Evolutionary conservation across 2,329 filamentous ascomycete genomes (phyloP), one percentile per base, ranked within the genome.

Genomic region (Decorospora gaudefroyi): DNA sequence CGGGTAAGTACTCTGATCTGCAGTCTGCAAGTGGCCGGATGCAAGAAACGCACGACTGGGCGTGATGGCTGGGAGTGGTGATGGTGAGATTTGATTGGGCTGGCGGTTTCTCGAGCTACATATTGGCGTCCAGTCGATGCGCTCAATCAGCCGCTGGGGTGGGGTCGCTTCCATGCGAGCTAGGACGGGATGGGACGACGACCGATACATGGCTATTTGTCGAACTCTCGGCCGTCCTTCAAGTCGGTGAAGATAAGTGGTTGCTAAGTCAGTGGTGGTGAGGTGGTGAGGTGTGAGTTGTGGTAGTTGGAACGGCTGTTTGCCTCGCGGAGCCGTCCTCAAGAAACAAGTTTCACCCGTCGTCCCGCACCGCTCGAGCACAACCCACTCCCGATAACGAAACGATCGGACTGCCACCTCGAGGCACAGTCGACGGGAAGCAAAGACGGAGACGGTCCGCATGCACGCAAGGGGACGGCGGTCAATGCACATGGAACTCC

Each of bases 71-170:
- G 51, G 47, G 37, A 29, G 29, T 47, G 37, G 47, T 27, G 15
- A 33, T 29, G 44, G 34, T 4, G 53, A 19, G 10, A 8, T 42
- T 49, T 68, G 61, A 69, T 69, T 69, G 66, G 66, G 17, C 42
- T 35, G 35, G 25, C 23, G 51, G 56, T 59, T 60, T 63, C 46
- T 48, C 52, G 48, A 50, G 51, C 46, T 43, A 52, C 49, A 53
- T 42, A 53, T 48, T 22, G 55, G 57, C 59, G 61, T 60, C 65
- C 64, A 69, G 61, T 63, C 30, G 57, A 38, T 58, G 57, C 44
- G 45, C 46, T 51, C 49, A 45, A 49, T 44, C 59, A 69, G 51
- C 56, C 65, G 67, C 67, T 60, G 60, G 46, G 55, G 63, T 56
- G 65, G 65, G 65, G 64, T 54, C 49, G 49, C 41, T 15, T 37